phyloP scores from a whole-genome alignment of 1,139 yeast species.

The Taphrina sp. region DNA sequence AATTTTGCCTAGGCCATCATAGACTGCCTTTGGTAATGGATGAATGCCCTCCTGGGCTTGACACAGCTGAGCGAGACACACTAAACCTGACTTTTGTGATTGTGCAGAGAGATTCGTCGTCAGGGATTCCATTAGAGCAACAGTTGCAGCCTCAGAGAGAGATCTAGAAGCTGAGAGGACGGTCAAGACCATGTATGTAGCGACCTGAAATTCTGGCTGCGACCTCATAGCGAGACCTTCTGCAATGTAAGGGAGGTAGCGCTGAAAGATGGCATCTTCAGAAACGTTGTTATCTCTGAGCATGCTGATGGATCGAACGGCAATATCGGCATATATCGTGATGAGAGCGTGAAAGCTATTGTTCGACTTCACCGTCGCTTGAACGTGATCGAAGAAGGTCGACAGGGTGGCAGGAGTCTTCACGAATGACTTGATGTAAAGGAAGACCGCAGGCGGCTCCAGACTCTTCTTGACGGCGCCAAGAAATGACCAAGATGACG shows the following conservation, averaged over 20 bases:
- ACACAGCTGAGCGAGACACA: slow-evolving; percentile 46
- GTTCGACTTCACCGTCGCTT: slow-evolving; percentile 51
- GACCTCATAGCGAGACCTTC: slow-evolving; percentile 41
- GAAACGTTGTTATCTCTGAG: slow-evolving; percentile 45
- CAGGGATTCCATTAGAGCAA: slow-evolving; percentile 71
- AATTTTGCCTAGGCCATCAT: slow-evolving; percentile 6
- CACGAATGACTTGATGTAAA: slow-evolving; percentile 67
- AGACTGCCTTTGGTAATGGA: slow-evolving; percentile 25
- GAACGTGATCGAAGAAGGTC: slow-evolving; percentile 61
- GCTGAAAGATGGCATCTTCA: slow-evolving; percentile 47
- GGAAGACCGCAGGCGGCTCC: slow-evolving; percentile 63
- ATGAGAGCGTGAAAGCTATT: slow-evolving; percentile 61
- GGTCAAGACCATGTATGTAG: slow-evolving; percentile 77
- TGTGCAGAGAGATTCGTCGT: slow-evolving; percentile 49
- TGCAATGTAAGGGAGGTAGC: slow-evolving; percentile 51
- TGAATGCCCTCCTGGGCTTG: slow-evolving; percentile 31
- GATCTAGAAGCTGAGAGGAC: slow-evolving; percentile 75
- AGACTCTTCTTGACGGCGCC: slow-evolving; percentile 63
- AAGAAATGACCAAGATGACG: slow-evolving; percentile 72
- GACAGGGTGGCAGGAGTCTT: slow-evolving; percentile 63
- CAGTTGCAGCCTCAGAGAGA: slow-evolving; percentile 59
- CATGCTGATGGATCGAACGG: slow-evolving; percentile 64
- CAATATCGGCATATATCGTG: slow-evolving; percentile 71
- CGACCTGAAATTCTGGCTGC: slow-evolving; percentile 67
- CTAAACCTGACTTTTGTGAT: slow-evolving; percentile 44